Percentiles rank a stretch among this genome's conserved stretches.
Evolutionary conservation across 2,329 filamentous ascomycete species (phyloP).

Genomic region (Apiospora aurea): DNA sequence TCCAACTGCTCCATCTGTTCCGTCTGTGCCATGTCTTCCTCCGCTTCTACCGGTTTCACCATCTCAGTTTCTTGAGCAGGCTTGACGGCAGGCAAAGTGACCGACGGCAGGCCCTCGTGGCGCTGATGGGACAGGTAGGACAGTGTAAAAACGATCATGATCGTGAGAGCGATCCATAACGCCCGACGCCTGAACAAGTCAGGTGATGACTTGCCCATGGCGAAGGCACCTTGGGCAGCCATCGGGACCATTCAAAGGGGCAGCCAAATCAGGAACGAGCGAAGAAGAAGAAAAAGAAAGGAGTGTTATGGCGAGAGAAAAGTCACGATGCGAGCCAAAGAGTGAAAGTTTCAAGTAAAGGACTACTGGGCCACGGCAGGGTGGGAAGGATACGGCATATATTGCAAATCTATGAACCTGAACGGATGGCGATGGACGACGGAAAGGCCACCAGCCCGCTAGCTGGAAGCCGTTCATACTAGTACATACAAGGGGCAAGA

Average conservation of each 20-base stretch:
- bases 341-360: background rate
- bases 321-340: background rate
- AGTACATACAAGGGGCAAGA: background rate
- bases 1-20: no score
- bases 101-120: background rate
- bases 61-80: background rate
- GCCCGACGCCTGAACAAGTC: slow-evolving; percentile 1
- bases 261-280: background rate
- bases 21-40: background rate
- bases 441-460: background rate
- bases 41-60: background rate
- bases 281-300: background rate
- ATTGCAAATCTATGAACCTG: background rate
- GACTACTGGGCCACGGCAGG: background rate
- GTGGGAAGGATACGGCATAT: background rate
- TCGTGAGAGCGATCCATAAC: background rate
- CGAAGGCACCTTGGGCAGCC: background rate
- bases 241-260: background rate
- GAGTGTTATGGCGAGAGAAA: background rate
- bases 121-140: slow-evolving; percentile 1
- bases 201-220: slow-evolving; percentile 4
- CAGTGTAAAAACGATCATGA: background rate
- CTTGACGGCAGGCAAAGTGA: no score
- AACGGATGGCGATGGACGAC: background rate
- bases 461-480: background rate